phyloP scores from a whole-genome alignment of 2,329 filamentous ascomycete species.

The Trichoderma aggressivum region DNA sequence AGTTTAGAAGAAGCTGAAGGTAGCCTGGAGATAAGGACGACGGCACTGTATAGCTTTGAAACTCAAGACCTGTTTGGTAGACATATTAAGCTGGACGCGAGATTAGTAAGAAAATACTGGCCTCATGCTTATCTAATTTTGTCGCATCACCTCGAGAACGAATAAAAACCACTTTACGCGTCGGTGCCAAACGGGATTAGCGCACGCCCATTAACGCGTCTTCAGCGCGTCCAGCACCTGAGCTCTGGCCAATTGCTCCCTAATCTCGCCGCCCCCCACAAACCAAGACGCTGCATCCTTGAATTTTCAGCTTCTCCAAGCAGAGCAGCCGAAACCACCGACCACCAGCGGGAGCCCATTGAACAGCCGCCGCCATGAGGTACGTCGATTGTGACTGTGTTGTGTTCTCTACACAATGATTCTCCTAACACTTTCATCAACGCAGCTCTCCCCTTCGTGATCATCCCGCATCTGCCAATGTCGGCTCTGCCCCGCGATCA shows the following conservation, averaged over 20 bases:
- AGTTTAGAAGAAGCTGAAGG: neutral
- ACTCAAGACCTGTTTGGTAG: neutral
- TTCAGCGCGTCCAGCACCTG: slow-evolving; percentile 26
- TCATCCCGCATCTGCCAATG: slow-evolving; percentile 80
- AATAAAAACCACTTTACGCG: slow-evolving; percentile 37
- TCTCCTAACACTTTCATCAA: slow-evolving; percentile 19
- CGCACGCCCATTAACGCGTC: slow-evolving; percentile 44
- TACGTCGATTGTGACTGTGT: slow-evolving; percentile 21
- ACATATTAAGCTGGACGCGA: neutral
- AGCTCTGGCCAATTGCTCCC: slow-evolving; percentile 24
- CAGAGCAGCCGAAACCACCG: neutral
- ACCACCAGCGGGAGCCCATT: neutral
- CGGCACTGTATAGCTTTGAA: neutral
- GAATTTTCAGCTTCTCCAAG: slow-evolving; percentile 5
- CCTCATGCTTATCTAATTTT: neutral
- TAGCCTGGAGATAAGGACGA: neutral
- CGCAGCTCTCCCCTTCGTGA: slow-evolving; percentile 78
- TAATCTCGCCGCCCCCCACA: slow-evolving; percentile 23
- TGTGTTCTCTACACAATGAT: neutral
- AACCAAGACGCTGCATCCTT: slow-evolving; percentile 17
- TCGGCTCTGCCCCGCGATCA: slow-evolving; percentile 55
- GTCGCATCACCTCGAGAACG: neutral
- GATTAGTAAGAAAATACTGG: fast-evolving
- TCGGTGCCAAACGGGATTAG: slow-evolving; percentile 29
- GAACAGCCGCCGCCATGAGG: slow-evolving; percentile 24